A percentile compares a stretch with the other conserved stretches of the same genome.
phyloP scores from a whole-genome alignment of 2,329 filamentous ascomycete genomes.

The Aureobasidium pullulans region DNA sequence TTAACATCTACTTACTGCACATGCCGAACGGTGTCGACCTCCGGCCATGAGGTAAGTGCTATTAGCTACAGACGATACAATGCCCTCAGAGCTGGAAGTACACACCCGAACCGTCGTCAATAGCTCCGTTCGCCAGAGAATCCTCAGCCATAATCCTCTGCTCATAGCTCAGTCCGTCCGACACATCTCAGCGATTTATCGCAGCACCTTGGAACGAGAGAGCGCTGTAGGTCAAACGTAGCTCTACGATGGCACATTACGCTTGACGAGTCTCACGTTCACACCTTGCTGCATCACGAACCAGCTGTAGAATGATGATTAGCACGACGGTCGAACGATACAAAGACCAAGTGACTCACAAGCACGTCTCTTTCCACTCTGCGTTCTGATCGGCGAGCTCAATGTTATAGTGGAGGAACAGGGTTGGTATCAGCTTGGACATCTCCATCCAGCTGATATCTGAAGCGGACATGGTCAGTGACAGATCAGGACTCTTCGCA shows the following conservation, averaged over 20 bases:
- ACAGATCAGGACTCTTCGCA: background rate
- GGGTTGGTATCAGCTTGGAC: constrained; percentile 28
- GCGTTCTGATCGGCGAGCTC: constrained; percentile 26
- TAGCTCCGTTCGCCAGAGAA: background rate
- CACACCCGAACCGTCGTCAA: background rate
- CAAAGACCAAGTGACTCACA: constrained; percentile 14
- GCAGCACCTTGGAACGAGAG: background rate
- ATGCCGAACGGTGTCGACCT: too few relatives aligned
- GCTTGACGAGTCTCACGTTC: constrained; percentile 13
- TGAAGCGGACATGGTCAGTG: background rate
- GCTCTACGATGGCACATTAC: background rate
- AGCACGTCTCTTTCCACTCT: constrained; percentile 25
- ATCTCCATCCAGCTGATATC: constrained; percentile 32
- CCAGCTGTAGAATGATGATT: constrained; percentile 16
- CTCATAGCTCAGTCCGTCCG: too few relatives aligned
- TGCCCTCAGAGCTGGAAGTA: background rate
- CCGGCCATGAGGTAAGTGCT: background rate
- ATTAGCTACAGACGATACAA: background rate
- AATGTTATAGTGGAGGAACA: constrained; percentile 29
- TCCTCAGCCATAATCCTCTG: background rate
- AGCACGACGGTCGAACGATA: background rate
- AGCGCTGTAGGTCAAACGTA: background rate
- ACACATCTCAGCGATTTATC: too few relatives aligned
- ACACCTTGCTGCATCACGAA: constrained; percentile 28
- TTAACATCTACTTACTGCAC: background rate